Evolutionary conservation across 2,329 filamentous ascomycete genomes (phyloP).

Genomic region (Nigrograna mackinnonii): DNA sequence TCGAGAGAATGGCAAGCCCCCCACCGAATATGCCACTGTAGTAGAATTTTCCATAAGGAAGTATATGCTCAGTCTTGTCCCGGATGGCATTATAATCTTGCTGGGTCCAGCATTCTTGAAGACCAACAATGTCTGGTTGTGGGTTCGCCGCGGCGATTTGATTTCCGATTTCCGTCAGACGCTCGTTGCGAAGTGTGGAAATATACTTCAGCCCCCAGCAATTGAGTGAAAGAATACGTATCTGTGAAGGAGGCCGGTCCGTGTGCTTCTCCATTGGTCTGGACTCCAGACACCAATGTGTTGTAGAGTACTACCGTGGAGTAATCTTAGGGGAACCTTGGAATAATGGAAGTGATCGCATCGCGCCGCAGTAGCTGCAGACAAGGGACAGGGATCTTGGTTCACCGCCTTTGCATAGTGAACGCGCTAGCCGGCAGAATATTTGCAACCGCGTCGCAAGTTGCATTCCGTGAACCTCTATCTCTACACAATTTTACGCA

Average conservation of each 20-base stretch:
- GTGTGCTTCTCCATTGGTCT: no score
- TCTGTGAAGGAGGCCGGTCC: no score
- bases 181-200: constrained; percentile 74
- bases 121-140: constrained; percentile 80
- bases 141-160: constrained; percentile 72
- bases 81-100: constrained; percentile 81
- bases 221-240: constrained; percentile 87
- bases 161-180: constrained; percentile 81
- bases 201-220: constrained; percentile 96
- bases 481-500: not conserved
- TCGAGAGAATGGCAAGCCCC: constrained; percentile 84
- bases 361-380: constrained; percentile 1
- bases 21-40: constrained; percentile 85
- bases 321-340: no score
- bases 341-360: no score
- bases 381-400: constrained; percentile 5
- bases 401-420: constrained; percentile 1
- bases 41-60: constrained; percentile 95
- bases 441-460: not conserved
- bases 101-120: constrained; percentile 94
- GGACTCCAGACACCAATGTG: no score
- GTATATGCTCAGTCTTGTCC: constrained; percentile 68
- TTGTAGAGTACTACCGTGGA: no score
- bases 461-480: not conserved
- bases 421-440: constrained; percentile 2